Percentiles rank a stretch among this genome's conserved stretches.
phyloP scores from a whole-genome alignment of 495 filamentous ascomycete genomes.

The Hyaloscypha bicolor region DNA sequence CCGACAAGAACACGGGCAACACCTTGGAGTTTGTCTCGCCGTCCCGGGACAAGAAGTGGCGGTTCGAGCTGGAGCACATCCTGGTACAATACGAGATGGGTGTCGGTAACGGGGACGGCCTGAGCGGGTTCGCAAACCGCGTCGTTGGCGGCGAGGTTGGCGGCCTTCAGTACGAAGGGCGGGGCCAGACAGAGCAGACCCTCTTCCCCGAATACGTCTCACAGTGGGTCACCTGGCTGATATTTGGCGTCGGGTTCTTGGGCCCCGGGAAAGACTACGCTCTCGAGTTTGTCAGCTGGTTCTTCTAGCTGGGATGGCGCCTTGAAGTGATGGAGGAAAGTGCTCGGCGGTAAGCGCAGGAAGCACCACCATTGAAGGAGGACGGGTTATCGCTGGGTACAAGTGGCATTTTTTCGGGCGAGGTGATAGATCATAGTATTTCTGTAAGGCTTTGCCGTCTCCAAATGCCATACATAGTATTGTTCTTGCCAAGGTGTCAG shows the following conservation, averaged over 20 bases:
- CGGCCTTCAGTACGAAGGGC: constrained; percentile 1
- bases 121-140: background rate
- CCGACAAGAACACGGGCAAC: constrained; percentile 2
- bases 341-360: background rate
- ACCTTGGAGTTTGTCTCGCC: constrained; percentile 2
- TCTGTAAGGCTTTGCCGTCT: constrained; percentile 1
- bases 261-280: constrained; percentile 1
- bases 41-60: constrained; percentile 1
- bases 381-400: background rate
- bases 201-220: constrained; percentile 1
- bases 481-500: background rate
- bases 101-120: background rate
- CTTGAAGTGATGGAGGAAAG: background rate
- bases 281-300: constrained; percentile 2
- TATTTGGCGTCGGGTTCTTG: constrained; percentile 2
- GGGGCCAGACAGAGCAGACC: constrained; percentile 1
- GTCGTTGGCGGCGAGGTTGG: constrained; percentile 1
- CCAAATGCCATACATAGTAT: constrained; percentile 3
- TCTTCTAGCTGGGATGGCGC: constrained; percentile 2
- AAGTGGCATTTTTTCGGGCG: constrained; percentile 2
- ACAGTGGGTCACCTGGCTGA: constrained; percentile 2
- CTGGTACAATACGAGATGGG: background rate
- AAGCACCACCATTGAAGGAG: constrained; percentile 2
- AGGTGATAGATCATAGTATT: constrained; percentile 3
- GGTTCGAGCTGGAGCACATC: constrained; percentile 2